Percentiles rank a stretch among this genome's conserved stretches.
Conservation (phyloP, 768 basidiomycete genomes). For the Inosperma sp. region DNA sequence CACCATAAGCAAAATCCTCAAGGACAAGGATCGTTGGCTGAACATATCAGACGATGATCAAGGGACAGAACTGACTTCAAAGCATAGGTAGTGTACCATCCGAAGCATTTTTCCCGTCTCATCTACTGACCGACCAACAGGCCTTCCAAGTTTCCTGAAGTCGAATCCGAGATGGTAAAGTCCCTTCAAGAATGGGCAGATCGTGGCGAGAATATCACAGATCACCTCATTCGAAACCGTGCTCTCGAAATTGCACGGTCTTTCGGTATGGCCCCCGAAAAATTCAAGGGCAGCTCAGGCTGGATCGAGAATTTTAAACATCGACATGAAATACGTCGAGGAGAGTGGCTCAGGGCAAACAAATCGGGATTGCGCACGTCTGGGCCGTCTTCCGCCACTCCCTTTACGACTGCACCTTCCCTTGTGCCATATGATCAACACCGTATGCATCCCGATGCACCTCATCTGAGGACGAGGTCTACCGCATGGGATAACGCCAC, state of each 20-base stretch:
- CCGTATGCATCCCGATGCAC: background rate
- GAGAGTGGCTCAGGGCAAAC: constrained; percentile 38
- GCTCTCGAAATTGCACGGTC: constrained; percentile 61
- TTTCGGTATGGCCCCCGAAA: constrained; percentile 39
- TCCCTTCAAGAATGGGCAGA: constrained; percentile 57
- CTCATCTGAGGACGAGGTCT: background rate
- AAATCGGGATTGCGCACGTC: constrained; percentile 5
- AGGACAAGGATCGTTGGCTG: constrained; percentile 80
- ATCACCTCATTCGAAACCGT: constrained; percentile 57
- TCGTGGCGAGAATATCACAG: constrained; percentile 48
- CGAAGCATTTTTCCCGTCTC: too few species aligned
- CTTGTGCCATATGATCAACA: constrained; percentile 17
- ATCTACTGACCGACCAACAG: constrained; percentile 36
- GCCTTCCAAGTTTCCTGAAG: constrained; percentile 74
- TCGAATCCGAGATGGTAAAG: constrained; percentile 60
- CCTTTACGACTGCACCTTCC: background rate
- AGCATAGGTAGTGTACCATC: constrained; percentile 77
- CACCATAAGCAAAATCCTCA: constrained; percentile 91
- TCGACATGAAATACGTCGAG: constrained; percentile 69
- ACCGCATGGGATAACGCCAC: too few species aligned
- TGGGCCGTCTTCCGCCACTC: background rate
- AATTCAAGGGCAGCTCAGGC: constrained; percentile 86
- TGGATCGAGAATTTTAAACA: constrained; percentile 93
- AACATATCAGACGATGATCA: constrained; percentile 48
- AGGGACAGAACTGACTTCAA: constrained; percentile 55